Evolutionary conservation across 371 early-diverging fungal genomes (phyloP), one percentile per base, ranked within the genome.

Genomic region (Mortierella sp.): DNA sequence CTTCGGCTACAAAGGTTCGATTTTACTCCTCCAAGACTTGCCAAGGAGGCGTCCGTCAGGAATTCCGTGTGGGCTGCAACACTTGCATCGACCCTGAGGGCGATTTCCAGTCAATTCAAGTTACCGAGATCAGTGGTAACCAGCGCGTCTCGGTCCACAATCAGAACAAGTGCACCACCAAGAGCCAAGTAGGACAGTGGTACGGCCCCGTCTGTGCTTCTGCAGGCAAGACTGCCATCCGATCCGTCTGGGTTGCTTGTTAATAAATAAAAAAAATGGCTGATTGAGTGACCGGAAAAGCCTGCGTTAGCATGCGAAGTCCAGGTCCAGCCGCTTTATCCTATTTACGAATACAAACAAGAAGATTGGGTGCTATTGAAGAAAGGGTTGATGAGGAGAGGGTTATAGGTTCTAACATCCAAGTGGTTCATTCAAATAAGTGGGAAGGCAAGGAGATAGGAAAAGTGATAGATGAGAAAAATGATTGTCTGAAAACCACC

Each of bases 31-130:
- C 46, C 46, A 46, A 46, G 46, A 46, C 46, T 16, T 46, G 46
- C 46, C 46, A 46, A 16, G 46, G 46, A 46, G 46, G 46, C 16
- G 46, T 46, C 16, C 46, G 46, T 16, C 46, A 46, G 16, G 46
- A 46, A 16, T 46, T 46, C 46, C 46, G 46, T 46, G 46, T 46
- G 16, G 46, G 46, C 46, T 46, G 46, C 46, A 46, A 46, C 46
- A 16, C 16, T 46, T 46, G 46, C 16, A 16, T 46, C 12, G 46
- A 46, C 16, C 46, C 46, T 16, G 46, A 46, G 16, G 46, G 46
- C 16, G 46, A 46, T 46, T 46, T 46, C 46, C 46, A 46, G 46
- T 46, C 46, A 46, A 46, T 46, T 46, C 46, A 46, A 46, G 46
- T 46, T 16, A 46, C 46, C 46, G 46, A 46, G 46, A 46, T 46